A percentile compares a stretch with the other conserved stretches of the same genome.
Evolutionary conservation across 345 rosid species (phyloP).

Genomic region (Populus pruinosa): DNA sequence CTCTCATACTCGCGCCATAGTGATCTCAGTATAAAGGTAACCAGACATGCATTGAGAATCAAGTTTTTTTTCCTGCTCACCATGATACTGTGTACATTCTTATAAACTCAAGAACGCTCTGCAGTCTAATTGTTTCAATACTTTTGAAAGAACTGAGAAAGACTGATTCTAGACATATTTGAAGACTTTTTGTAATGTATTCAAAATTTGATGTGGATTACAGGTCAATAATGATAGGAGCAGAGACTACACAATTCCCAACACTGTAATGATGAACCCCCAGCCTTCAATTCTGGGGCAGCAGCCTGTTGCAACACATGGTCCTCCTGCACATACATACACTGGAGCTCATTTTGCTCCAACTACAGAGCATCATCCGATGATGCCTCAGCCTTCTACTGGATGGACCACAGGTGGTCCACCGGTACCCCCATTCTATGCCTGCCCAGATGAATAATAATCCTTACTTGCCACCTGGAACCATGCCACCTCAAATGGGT

Average conservation of each 20-base stretch:
- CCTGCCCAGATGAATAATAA: conserved; percentile 49
- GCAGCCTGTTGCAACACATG: conserved; percentile 47
- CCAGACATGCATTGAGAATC: not conserved
- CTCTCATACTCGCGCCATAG: conserved; percentile 90
- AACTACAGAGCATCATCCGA: conserved; percentile 34
- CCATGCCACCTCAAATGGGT: conserved; percentile 48
- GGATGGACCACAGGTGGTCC: conserved; percentile 65
- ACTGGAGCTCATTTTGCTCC: conserved; percentile 42
- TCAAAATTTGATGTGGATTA: conserved; percentile 11
- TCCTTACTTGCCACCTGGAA: conserved; percentile 56
- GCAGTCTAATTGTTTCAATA: not conserved
- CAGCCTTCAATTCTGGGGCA: conserved; percentile 70
- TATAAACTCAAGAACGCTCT: not conserved
- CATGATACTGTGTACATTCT: not conserved
- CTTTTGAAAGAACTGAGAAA: not conserved
- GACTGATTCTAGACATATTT: not conserved
- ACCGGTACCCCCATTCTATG: conserved; percentile 47
- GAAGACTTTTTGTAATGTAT: not conserved
- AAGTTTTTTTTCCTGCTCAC: not conserved
- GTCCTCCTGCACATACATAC: conserved; percentile 44
- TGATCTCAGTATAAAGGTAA: conserved; percentile 94
- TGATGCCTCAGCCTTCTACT: conserved; percentile 50
- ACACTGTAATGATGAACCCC: conserved; percentile 40
- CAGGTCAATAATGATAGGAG: conserved; percentile 93
- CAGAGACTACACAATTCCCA: conserved; percentile 80